Evolutionary conservation across 2,329 filamentous ascomycete species (phyloP).

Genomic region (Exserohilum turcica): DNA sequence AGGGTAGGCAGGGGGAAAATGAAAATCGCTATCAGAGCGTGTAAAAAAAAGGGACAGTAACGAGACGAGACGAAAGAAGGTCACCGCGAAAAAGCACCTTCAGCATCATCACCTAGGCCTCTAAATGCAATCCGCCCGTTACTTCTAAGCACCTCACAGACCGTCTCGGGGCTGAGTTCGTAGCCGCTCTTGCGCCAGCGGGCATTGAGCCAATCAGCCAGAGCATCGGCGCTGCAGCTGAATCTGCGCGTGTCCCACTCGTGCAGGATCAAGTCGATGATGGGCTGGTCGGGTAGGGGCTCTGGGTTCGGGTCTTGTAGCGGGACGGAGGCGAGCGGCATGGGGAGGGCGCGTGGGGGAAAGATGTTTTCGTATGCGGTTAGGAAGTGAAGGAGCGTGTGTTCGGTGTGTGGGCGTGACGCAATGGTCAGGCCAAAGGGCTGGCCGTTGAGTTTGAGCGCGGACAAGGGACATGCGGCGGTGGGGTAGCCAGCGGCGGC

Average conservation of each 20-base stretch:
- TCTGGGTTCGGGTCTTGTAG: conserved; percentile 33
- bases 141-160: conserved; percentile 43
- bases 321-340: conserved; percentile 37
- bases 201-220: conserved; percentile 44
- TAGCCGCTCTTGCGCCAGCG: conserved; percentile 45
- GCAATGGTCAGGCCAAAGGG: conserved; percentile 44
- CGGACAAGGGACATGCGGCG: conserved; percentile 41
- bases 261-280: conserved; percentile 41
- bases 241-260: conserved; percentile 44
- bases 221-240: conserved; percentile 39
- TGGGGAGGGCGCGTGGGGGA: conserved; percentile 38
- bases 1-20: too few species aligned
- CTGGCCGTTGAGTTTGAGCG: conserved; percentile 44
- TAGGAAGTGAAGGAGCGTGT: conserved; percentile 43
- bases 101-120: conserved; percentile 42
- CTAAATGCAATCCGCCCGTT: conserved; percentile 44
- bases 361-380: conserved; percentile 46
- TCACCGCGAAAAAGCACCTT: conserved; percentile 36
- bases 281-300: conserved; percentile 40
- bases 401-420: conserved; percentile 40
- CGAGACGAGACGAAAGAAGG: too few species aligned
- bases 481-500: conserved; percentile 46
- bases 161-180: conserved; percentile 40
- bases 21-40: too few species aligned
- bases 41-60: background rate